Evolutionary conservation across 257 asterid species (phyloP), one percentile per base, ranked within the genome.

Genomic region (Ocimum tenuiflorum): DNA sequence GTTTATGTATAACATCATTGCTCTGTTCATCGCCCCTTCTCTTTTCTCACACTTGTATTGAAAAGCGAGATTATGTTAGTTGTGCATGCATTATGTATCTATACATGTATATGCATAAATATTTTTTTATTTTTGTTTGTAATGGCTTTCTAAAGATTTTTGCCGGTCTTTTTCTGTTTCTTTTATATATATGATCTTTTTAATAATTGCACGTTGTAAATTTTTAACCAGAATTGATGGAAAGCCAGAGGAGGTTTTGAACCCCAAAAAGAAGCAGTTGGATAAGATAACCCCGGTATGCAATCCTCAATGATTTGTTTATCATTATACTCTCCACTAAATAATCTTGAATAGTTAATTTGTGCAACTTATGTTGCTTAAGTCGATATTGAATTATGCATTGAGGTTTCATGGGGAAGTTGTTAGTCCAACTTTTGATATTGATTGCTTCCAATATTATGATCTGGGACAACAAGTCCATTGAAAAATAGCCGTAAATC

Each of bases 201-300:
- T 42, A 42, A 23, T 15, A 14, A 24, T 64, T 62, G 6, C 6
- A 31, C 36, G 6, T 31, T 15, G 4, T 20, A 22, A 4, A 46
- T 10, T 24, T 19, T 12, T 67, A 14, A 24, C 24, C 88, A 92
- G 97, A 27, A 78, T 75, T 53, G 97, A 84, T 4, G 97, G 95
- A 17, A 85, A 82, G 77, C 97, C 98, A 53, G 98, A 92, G 73
- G 96, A 85, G 50, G 91, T 92, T 14, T 75, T 92, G 68, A 92
- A 87, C 80, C 98, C 98, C n/a, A 92, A 92, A 72, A 92, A 92
- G 94, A 92, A 89, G 71, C 98, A 92, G 77, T 73, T 92, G 70
- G 98, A 92, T 52, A 92, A 89, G 83, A 85, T 92, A 70, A 79
- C 96, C 36, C 91, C 83, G 85, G 97, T 89, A 85, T 22, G 82